These are phyloP conservation scores for Penicillium oxalicum DNA, from an alignment of 2,329 filamentous ascomycete genomes.

Conservation along the genomic window DNA sequence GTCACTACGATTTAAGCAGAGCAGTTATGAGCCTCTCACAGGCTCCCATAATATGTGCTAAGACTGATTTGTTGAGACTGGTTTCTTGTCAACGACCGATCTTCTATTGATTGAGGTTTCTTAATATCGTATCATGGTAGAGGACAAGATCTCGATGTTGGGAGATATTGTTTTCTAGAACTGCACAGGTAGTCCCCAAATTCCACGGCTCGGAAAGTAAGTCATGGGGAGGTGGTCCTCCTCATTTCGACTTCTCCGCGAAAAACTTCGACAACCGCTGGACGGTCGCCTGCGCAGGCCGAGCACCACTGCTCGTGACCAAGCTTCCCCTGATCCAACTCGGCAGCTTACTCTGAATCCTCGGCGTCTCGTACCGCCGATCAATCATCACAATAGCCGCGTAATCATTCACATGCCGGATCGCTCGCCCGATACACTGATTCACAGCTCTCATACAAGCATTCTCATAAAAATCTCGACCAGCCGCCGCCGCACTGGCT, in stretches of 20 bases:
- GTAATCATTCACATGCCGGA: conserved; percentile 82
- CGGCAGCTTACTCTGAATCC: conserved; percentile 74
- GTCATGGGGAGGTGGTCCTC: background rate
- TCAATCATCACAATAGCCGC: conserved; percentile 85
- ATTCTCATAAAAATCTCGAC: conserved; percentile 84
- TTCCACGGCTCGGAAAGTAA: too few relatives aligned
- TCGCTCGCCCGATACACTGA: conserved; percentile 89
- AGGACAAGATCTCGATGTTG: too few relatives aligned
- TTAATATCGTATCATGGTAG: too few relatives aligned
- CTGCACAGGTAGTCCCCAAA: too few relatives aligned
- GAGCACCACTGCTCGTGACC: conserved; percentile 16
- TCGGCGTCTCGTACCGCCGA: conserved; percentile 64
- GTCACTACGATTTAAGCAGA: too few relatives aligned
- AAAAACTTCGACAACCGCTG: conserved; percentile 33
- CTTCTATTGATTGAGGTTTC: too few relatives aligned
- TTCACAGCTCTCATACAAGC: conserved; percentile 95
- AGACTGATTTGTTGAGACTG: too few relatives aligned
- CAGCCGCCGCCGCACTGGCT: conserved; percentile 44
- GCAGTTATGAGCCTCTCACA: too few relatives aligned
- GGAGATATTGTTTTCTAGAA: too few relatives aligned
- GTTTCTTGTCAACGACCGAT: too few relatives aligned
- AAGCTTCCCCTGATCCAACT: conserved; percentile 79
- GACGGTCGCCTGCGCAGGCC: conserved; percentile 22
- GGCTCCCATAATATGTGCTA: too few relatives aligned
- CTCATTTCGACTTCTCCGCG: conserved; percentile 10